Base-by-base conservation (phyloP, 805 yeast species). In the Nakazawaea ambrosiae region DNA sequence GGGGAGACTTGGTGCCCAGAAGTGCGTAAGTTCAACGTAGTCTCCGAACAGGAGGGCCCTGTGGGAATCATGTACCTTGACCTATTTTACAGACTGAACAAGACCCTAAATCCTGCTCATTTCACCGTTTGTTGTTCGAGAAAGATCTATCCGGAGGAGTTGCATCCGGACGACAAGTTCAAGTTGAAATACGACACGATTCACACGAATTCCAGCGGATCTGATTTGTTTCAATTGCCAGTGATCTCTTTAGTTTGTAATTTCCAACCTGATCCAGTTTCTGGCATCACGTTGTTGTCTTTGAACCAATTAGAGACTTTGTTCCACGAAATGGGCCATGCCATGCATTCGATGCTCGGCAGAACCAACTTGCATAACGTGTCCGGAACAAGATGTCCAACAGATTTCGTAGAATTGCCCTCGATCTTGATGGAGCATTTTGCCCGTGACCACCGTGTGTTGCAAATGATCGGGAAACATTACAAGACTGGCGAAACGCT, bases 261-360 rank as follows among this genome's bases (percentile, higher is more conserved):
- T 52, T 90, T 92, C 54, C 60, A 64, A 14, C 55, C 59, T 2
- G 67, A 59, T 22, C 34, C 22, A 5, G 20, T 7, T 7, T 6
- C n/a, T 6, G 57, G 60, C 8, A 71, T 75, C 17, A 78, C 89
- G 22, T 61, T 84, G 15, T 59, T 90, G 27, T 66, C 80, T 10
- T 66, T 85, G 40, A 73, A 70, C 40, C 97, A 92, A 50, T 88
- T 90, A 16, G 96, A 90, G 49, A 92, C 98, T 0, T 63, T 92
- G 15, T 92, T 92, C 63, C 98, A 92, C 59, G 98, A 92, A 60
- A 88, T 92, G 96, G 98, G 98, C 1, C 98, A 92, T 58, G 97
- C 97, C 1, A 83, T 92, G 75, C 98, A 92, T 57, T 86, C 97
- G 3, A 90, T 92, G 96, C 62, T 92, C 16, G 98, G 97, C 0